phyloP scores from a whole-genome alignment of 805 yeast species.

The Clavispora fructus region DNA sequence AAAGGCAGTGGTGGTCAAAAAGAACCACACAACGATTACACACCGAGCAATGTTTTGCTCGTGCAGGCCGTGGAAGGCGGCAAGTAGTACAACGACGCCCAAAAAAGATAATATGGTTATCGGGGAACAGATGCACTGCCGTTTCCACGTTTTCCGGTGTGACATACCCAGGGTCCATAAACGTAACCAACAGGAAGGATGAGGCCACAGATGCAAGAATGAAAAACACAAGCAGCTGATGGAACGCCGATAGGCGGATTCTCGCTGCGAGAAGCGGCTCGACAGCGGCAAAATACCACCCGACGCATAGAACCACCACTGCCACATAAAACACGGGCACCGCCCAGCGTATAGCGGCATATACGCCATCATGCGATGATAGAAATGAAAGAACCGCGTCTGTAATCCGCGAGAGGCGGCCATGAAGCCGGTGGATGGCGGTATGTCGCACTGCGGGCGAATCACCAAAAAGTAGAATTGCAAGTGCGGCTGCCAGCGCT shows the following conservation, averaged over 20 bases:
- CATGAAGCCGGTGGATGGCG: conserved; percentile 21
- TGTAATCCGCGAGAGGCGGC: neutral
- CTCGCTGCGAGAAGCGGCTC: conserved; percentile 13
- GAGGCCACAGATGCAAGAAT: conserved; percentile 28
- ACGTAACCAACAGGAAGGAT: conserved; percentile 34
- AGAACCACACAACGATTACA: conserved; percentile 50
- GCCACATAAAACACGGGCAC: conserved; percentile 39
- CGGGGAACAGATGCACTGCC: conserved; percentile 19
- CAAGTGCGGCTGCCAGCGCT: conserved; percentile 12
- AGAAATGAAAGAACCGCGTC: neutral
- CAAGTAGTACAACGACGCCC: conserved; percentile 49
- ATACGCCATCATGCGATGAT: conserved; percentile 3
- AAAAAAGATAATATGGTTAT: conserved; percentile 53
- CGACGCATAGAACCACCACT: conserved; percentile 30
- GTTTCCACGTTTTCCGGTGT: conserved; percentile 8
- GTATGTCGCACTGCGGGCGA: conserved; percentile 39
- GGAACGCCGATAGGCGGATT: conserved; percentile 6
- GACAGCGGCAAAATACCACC: conserved; percentile 27
- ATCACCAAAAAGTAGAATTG: conserved; percentile 44
- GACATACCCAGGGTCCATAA: conserved; percentile 41
- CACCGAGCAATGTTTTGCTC: conserved; percentile 60
- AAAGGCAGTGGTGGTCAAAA: conserved; percentile 59
- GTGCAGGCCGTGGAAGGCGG: conserved; percentile 44
- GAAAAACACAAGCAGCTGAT: conserved; percentile 21
- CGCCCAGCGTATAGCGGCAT: conserved; percentile 31